Evolutionary conservation across 2,329 filamentous ascomycete genomes (phyloP), one percentile per base, ranked within the genome.

Genomic region (Zymoseptoria brevis): DNA sequence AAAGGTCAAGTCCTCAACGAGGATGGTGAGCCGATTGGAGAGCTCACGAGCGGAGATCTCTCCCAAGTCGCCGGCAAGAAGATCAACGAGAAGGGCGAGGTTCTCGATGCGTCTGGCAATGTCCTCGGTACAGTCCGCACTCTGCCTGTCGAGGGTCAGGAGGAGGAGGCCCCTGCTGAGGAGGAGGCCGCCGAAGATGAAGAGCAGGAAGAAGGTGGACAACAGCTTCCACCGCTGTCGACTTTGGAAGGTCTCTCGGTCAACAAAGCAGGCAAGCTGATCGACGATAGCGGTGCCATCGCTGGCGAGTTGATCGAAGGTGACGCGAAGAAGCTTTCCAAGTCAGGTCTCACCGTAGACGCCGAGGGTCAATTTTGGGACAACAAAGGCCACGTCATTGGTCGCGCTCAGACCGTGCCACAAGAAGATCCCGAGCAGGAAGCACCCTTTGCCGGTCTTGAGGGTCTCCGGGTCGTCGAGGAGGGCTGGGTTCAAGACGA

Each of bases 51-150:
- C 65, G 85, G 86, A 50, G 81, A 87, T 54, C 72, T 86, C 13
- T 72, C 79, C 16, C 82, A 85, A 62, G 85, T 84, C 61, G 82
- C 85, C 19, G 80, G 85, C 60, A 85, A 84, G 74, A 86, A 84
- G 71, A 77, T 85, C 62, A 84, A 86, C 64, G 79, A 77, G 60
- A 77, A 85, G 72, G 83, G 83, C n/a, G 83, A 86, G 65, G 82
- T 86, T 59, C 78, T 85, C 69, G 83, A 85, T 66, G 81, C 78
- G 67, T 78, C 81, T 51, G 83, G 83, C 48, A 83, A 84, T 41
- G 76, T 86, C 60, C 79, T 86, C 59, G 84, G 83, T 50, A 80
- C 79, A 62, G 81, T 84, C 61, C 76, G 82, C 66, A 75, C 78
- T 21, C 73, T 80, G 4, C 77, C 78, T 4, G 69, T 73, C 19